Base-by-base conservation (phyloP, 441 rosid genomes). In the Dalechampia spathulata region DNA sequence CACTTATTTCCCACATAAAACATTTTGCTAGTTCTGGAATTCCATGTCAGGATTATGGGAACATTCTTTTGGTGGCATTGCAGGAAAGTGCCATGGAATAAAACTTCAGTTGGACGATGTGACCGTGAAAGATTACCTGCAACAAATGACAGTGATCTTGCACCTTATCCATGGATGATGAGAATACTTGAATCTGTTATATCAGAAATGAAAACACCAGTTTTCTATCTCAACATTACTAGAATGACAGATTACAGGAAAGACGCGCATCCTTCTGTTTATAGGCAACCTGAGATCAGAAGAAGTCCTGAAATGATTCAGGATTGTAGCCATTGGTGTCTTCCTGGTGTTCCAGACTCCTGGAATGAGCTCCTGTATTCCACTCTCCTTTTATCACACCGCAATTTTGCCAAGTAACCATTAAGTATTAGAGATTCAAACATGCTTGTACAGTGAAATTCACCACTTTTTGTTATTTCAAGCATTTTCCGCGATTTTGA, bases 291-390 rank as follows among this genome's bases (percentile, higher is more conserved):
- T 0, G 67, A 22, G 0, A 78, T 46, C 15, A 78, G 73, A 64
- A 73, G 78, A 52, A 67, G 63, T 0, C 81, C 83, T 0, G 58
- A 75, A 63, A 56, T 50, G 73, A 78, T 65, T 70, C 95, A 91
- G 62, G 98, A 91, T 55, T 91, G 98, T 67, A 86, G 93, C 75
- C 98, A 88, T 23, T 91, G 98, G 98, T 91, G 95, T 72, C 95
- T 91, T 32, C 96, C 98, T 1, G 98, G 96, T 0, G 93, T 91
- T 39, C 95, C 96, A 0, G 98, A 91, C 59, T 72, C 82, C 4
- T 91, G 98, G 98, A 91, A 91, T 45, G 87, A 91, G 53, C 85
- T 91, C 63, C 68, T 91, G 50, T 91, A 82, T 7, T 90, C 86
- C 0, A 69, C 77, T 54, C 67, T 75, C 25, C 56, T 73, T 1